A percentile compares a stretch with the other conserved stretches of the same genome.
Evolutionary conservation across 129 eudicot genomes (phyloP).

Genomic region (Arctium minus): DNA sequence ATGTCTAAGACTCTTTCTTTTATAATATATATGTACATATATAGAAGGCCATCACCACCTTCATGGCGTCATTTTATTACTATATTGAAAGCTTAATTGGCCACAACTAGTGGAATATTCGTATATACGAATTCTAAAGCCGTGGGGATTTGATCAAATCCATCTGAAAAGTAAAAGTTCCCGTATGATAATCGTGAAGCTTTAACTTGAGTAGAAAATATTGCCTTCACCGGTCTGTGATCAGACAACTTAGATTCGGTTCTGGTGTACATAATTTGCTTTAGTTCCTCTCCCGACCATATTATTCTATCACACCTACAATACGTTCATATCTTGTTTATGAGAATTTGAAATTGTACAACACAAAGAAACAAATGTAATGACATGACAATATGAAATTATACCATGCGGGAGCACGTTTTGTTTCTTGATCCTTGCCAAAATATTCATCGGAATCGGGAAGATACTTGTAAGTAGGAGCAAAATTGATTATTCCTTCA

Average conservation of each 20-base stretch:
- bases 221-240: conserved; percentile 67
- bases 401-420: conserved; percentile 83
- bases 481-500: conserved; percentile 55
- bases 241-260: conserved; percentile 57
- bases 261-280: conserved; percentile 47
- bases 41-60: too few species aligned
- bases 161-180: conserved; percentile 29
- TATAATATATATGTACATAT: not conserved
- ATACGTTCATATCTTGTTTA: not conserved
- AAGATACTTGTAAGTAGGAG: conserved; percentile 76
- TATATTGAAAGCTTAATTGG: conserved; percentile 17
- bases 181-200: conserved; percentile 24
- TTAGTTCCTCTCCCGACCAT: conserved; percentile 61
- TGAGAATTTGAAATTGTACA: not conserved
- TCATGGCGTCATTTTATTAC: not conserved
- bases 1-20: not conserved
- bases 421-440: conserved; percentile 43
- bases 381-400: not conserved
- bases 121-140: conserved; percentile 4
- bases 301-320: conserved; percentile 76
- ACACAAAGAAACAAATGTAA: not conserved
- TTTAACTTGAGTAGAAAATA: conserved; percentile 42
- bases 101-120: not conserved
- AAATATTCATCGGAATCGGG: conserved; percentile 56
- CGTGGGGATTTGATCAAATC: conserved; percentile 19